phyloP scores from a whole-genome alignment of 331 rosid genomes.

The Acacia pycnantha region DNA sequence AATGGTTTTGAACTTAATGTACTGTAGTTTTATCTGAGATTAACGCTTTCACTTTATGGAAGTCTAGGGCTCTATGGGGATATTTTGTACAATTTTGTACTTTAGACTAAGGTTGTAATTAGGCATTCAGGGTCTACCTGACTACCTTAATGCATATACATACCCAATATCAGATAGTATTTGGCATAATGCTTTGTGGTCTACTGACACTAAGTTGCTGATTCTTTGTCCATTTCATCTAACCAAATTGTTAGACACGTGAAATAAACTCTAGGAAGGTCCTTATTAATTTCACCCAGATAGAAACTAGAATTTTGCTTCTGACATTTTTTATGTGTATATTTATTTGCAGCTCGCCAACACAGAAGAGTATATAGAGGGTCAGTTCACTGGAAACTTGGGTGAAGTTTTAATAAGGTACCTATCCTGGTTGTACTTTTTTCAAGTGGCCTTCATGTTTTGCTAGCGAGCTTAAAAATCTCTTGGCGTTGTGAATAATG shows the following conservation, averaged over 20 bases:
- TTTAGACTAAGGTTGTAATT: no score
- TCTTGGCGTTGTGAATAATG: background rate
- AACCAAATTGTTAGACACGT: background rate
- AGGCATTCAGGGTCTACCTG: no score
- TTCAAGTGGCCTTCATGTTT: constrained; percentile 8
- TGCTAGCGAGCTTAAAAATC: background rate
- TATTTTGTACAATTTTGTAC: no score
- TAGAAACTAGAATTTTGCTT: background rate
- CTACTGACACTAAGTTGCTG: background rate
- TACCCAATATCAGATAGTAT: background rate
- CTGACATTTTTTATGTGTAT: constrained; percentile 6
- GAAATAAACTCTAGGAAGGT: background rate
- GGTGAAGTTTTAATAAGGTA: constrained; percentile 99
- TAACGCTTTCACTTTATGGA: no score
- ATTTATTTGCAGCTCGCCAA: constrained; percentile 68
- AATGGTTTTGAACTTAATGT: no score
- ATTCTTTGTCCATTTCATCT: background rate
- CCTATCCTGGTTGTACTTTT: background rate
- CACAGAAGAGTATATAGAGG: constrained; percentile 91
- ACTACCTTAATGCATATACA: no score
- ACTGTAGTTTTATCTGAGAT: background rate
- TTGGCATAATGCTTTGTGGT: background rate
- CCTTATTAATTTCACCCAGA: background rate
- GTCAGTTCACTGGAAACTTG: constrained; percentile 81
- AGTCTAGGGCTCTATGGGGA: no score